Evolutionary conservation across 352 stramenopile genomes (phyloP), one percentile per base, ranked within the genome.

Genomic region (Phytophthora pluvialis): DNA sequence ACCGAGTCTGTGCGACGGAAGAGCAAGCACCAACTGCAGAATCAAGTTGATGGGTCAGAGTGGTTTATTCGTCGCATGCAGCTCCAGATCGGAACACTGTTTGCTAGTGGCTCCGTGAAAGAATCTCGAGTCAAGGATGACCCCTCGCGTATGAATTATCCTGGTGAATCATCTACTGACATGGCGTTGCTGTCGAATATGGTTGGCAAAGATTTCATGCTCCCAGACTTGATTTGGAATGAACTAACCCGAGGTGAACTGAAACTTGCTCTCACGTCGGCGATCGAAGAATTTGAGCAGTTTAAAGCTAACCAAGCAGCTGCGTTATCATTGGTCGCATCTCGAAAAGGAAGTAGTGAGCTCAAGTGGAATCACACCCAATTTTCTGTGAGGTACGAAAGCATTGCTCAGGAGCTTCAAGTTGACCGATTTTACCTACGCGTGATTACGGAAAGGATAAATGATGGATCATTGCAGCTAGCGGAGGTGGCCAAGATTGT

Each of bases 161-260:
- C 68, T 39, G 84, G 85, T 7, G 87, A 95, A 72, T 91, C 81
- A 26, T 67, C 80, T 8, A 77, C 72, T 7, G 85, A 95, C 54
- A 75, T 95, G 28, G 77, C 70, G 25, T 56, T 93, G 5, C 36
- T 95, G n/a, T 79, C 75, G 16, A 73, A 79, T 53, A 72, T 95
- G 56, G 46, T 95, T 1, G 62, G 82, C 12, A 88, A 87, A 21
- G 82, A 91, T 55, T 94, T 91, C 31, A 62, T 88, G 38, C 76
- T 94, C 3, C 87, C 86, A 5, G 87, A 95, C 42, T 68, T 94
- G 32, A 89, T 95, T 33, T 95, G 87, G 87, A 89, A 92, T 36
- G 70, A 82, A 12, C 39, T 69, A 21, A 86, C 78, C 3, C 73
- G 85, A 42, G 48, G 67, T 29, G 83, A 94, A 57, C 60, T 95